phyloP scores from a whole-genome alignment of 1,139 yeast genomes.

The Scheffersomyces segobiensis region DNA sequence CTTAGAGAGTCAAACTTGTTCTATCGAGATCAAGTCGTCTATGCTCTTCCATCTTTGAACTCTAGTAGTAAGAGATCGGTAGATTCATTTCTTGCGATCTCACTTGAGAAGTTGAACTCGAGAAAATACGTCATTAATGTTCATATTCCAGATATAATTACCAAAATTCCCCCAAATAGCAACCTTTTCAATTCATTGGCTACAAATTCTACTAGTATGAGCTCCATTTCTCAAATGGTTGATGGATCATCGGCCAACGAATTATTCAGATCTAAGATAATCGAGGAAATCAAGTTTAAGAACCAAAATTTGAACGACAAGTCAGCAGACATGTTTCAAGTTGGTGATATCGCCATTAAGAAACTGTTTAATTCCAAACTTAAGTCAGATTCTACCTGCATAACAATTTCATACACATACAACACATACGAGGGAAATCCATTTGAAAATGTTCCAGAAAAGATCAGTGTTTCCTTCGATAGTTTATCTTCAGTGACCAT shows the following conservation, averaged over 20 bases:
- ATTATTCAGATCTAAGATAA: conserved; percentile 12
- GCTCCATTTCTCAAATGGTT: conserved; percentile 8
- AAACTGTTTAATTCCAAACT: not conserved
- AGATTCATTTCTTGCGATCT: conserved; percentile 22
- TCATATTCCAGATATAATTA: conserved; percentile 47
- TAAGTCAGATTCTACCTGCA: conserved; percentile 21
- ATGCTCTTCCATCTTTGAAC: conserved; percentile 25
- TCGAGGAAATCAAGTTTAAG: conserved; percentile 13
- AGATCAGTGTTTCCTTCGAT: conserved; percentile 31
- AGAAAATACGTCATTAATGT: conserved; percentile 34
- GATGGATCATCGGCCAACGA: conserved; percentile 8
- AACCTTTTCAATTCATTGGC: conserved; percentile 20
- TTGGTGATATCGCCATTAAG: conserved; percentile 12
- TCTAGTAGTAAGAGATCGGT: not conserved
- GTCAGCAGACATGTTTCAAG: conserved; percentile 10
- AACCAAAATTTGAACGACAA: conserved; percentile 10
- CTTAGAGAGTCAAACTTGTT: conserved; percentile 22
- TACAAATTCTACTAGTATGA: conserved; percentile 10
- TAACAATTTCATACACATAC: conserved; percentile 38
- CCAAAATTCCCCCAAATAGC: conserved; percentile 31
- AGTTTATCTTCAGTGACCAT: conserved; percentile 22
- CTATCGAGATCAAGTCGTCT: conserved; percentile 30
- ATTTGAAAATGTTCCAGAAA: conserved; percentile 24
- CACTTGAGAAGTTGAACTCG: conserved; percentile 34
- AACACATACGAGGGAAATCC: conserved; percentile 37